Percentiles rank a stretch among this genome's conserved stretches.
Evolutionary conservation across 2,329 filamentous ascomycete genomes (phyloP).

Genomic region (Tricladium varicosporioides): DNA sequence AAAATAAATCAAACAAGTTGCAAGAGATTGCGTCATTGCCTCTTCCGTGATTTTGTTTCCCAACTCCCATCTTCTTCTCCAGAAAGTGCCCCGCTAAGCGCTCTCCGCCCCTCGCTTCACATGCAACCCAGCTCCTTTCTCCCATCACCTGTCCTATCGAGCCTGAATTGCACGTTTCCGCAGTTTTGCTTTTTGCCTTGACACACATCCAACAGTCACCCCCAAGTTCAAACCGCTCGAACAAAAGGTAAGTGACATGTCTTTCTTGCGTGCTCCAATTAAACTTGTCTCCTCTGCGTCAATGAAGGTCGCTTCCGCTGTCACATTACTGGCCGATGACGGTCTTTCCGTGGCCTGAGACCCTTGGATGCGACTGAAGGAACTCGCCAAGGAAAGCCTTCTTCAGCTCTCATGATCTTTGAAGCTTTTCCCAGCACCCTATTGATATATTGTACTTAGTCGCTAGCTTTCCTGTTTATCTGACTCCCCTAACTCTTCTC

Average conservation of each 20-base stretch:
- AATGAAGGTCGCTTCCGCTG: not conserved
- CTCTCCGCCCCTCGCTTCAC: conserved; percentile 1
- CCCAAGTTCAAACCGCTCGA: not conserved
- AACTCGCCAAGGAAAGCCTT: conserved; percentile 14
- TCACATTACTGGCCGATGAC: conserved; percentile 10
- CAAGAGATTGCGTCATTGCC: conserved; percentile 6
- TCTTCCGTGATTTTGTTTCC: too few relatives aligned
- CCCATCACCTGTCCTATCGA: not conserved
- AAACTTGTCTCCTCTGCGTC: conserved; percentile 2
- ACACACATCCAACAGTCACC: conserved; percentile 19
- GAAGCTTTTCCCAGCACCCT: not conserved
- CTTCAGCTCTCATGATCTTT: conserved; percentile 21
- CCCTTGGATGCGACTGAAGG: conserved; percentile 2
- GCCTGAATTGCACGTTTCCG: not conserved
- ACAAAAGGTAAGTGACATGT: not conserved
- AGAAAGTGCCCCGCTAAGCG: not conserved
- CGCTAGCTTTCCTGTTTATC: conserved; percentile 5
- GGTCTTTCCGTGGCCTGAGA: conserved; percentile 8
- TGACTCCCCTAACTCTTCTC: conserved; percentile 7
- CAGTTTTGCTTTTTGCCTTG: conserved; percentile 9
- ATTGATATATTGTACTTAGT: conserved; percentile 1
- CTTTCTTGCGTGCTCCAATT: not conserved
- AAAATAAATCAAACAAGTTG: not conserved
- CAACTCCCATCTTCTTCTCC: too few relatives aligned
- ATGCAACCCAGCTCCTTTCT: not conserved